Evolutionary conservation across 2,329 filamentous ascomycete genomes (phyloP), one percentile per base, ranked within the genome.

Genomic region (Cladophialophora carrionii): DNA sequence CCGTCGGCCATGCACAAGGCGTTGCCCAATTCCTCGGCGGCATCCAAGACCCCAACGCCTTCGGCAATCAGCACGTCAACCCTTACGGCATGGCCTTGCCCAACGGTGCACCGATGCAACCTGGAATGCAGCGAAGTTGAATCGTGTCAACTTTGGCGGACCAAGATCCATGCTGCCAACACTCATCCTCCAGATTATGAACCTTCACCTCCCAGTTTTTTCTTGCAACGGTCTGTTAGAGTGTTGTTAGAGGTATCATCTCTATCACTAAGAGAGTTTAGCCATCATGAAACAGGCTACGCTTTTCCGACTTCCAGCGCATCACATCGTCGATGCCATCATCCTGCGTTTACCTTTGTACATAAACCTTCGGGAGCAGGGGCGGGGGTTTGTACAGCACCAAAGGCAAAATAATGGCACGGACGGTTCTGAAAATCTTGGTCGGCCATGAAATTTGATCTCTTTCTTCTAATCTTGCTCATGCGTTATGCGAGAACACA

Each of bases 1-100:
- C 94, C 0, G 90, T 98, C 7, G 92, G 92, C 2, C 91, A 96
- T 75, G 88, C 91, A 53, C 93, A 97, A 77, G 90, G 90, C 3
- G 67, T 72, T 31, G 66, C 68, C 2, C 68, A 72, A 58, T 72
- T 72, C 52, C 81, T 95, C 20, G 75, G 73, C 31, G 75, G 76
- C 20, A 72, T 79, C 37, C 70, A 77, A 57, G 78, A 78, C 61
- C 68, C 68, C 7, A 72, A 62, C 63, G 68, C 59, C 4, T 72
- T 69, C 53, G 77, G 73, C 57, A 70, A 70, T 54, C 72, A 68
- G 29, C 78, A 80, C 22, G 73, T 75, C 22, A 78, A 80, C 63
- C 78, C 77, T 3, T 80, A 80, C 69, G 76, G 74, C 60, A 78
- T 81, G 72, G 71, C 75, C 24, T 79, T 81, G 77, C 78, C 76